Evolutionary conservation across 495 filamentous ascomycete species (phyloP).

Genomic region (Clavariopsis aquatica): DNA sequence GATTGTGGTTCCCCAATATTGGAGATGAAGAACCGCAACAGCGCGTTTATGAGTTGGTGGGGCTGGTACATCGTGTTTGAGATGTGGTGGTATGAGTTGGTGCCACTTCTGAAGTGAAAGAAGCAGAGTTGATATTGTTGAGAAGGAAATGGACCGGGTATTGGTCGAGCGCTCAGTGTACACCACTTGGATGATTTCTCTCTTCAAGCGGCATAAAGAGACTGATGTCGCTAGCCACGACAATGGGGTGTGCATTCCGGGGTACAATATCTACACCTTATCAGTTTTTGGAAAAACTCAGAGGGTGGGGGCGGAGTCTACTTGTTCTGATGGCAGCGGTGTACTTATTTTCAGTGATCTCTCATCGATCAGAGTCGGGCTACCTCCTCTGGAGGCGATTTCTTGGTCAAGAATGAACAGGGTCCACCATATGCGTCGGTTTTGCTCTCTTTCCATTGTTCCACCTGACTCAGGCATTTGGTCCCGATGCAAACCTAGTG

Average conservation of each 20-base stretch:
- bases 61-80: slow-evolving; percentile 39
- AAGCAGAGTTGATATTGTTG: slow-evolving; percentile 36
- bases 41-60: slow-evolving; percentile 41
- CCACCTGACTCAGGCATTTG: slow-evolving; percentile 33
- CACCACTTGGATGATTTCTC: slow-evolving; percentile 38
- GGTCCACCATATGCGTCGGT: slow-evolving; percentile 35
- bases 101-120: slow-evolving; percentile 41
- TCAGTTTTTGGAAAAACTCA: neutral
- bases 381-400: slow-evolving; percentile 31
- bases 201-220: slow-evolving; percentile 37
- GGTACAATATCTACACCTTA: slow-evolving; percentile 31
- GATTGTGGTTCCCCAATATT: slow-evolving; percentile 42
- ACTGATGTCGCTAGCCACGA: slow-evolving; percentile 36
- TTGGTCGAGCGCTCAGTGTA: slow-evolving; percentile 34
- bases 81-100: slow-evolving; percentile 39
- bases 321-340: slow-evolving; percentile 33
- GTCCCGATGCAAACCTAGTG: slow-evolving; percentile 41
- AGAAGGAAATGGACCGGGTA: slow-evolving; percentile 29
- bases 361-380: slow-evolving; percentile 30
- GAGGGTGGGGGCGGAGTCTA: neutral
- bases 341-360: slow-evolving; percentile 24
- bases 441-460: slow-evolving; percentile 36
- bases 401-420: slow-evolving; percentile 33
- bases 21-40: slow-evolving; percentile 40
- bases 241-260: slow-evolving; percentile 41